These are phyloP conservation scores for Penicillium sp. DNA, from an alignment of 2,329 filamentous ascomycete species.

Conservation along the genomic window DNA sequence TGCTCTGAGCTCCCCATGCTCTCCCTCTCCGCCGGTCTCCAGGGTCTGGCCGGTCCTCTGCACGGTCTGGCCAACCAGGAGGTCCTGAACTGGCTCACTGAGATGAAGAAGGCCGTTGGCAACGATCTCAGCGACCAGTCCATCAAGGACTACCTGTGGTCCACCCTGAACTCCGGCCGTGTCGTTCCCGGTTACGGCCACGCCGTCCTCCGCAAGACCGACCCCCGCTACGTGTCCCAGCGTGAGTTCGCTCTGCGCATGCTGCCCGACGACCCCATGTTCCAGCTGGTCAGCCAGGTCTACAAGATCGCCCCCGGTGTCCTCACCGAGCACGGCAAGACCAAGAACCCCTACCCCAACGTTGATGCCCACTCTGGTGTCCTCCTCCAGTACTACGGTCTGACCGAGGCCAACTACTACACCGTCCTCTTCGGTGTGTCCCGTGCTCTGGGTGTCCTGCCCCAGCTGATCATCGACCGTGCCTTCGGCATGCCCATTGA, in stretches of 20 bases:
- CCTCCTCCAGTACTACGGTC: slow-evolving; percentile 97
- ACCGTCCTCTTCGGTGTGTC: slow-evolving; percentile 99
- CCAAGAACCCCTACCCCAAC: slow-evolving; percentile 99
- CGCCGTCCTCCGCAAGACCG: slow-evolving; percentile 98
- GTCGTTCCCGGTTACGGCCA: slow-evolving; percentile 98
- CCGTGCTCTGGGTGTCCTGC: slow-evolving; percentile 94
- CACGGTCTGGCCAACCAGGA: slow-evolving; percentile 99
- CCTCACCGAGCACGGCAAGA: slow-evolving; percentile 99
- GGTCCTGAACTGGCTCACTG: slow-evolving; percentile 96
- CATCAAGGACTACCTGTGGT: slow-evolving; percentile 99
- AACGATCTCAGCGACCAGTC: slow-evolving; percentile 92
- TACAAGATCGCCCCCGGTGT: slow-evolving; percentile 99
- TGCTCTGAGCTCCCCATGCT: slow-evolving; percentile 95
- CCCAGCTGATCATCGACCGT: slow-evolving; percentile 99
- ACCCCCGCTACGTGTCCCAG: slow-evolving; percentile 97
- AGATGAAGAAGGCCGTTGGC: slow-evolving; percentile 96
- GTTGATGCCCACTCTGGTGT: slow-evolving; percentile 99
- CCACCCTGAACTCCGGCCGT: slow-evolving; percentile 88
- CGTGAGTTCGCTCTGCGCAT: slow-evolving; percentile 93
- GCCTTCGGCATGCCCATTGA: slow-evolving; percentile 95
- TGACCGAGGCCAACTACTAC: slow-evolving; percentile 99
- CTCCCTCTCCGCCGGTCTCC: slow-evolving; percentile 90
- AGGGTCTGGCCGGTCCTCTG: slow-evolving; percentile 95
- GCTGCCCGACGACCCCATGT: slow-evolving; percentile 96
- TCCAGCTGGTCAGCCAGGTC: slow-evolving; percentile 99